phyloP scores from a whole-genome alignment of 768 basidiomycete species.

The Mycena leptocephala region DNA sequence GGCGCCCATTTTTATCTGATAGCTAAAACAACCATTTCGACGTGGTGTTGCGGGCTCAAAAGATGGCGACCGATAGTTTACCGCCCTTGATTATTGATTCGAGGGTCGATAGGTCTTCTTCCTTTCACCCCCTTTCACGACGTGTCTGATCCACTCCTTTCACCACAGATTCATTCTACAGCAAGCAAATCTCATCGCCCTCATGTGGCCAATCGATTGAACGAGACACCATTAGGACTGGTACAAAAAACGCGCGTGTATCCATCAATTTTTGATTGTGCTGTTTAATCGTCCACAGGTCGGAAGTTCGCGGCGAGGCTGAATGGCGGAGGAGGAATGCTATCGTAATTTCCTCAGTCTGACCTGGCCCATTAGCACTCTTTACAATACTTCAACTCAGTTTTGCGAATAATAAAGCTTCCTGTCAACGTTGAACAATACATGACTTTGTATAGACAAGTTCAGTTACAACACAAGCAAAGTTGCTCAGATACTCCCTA shows the following conservation, averaged over 20 bases:
- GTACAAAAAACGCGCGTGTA: neutral
- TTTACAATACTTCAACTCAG: neutral
- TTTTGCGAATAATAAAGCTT: neutral
- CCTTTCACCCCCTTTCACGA: conserved; percentile 8
- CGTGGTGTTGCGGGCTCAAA: conserved; percentile 2
- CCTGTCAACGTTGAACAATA: neutral
- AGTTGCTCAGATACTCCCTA: too few species aligned
- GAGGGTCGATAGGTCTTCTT: conserved; percentile 1
- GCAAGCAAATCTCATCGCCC: conserved; percentile 6
- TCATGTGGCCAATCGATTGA: conserved; percentile 5
- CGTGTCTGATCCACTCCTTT: conserved; percentile 6
- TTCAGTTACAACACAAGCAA: neutral
- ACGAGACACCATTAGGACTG: neutral
- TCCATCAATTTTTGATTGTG: conserved; percentile 5
- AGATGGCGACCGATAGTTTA: conserved; percentile 7
- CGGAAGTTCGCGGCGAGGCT: conserved; percentile 1
- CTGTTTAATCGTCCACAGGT: conserved; percentile 8
- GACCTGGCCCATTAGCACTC: neutral
- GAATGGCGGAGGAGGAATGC: neutral
- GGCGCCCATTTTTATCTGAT: conserved; percentile 8
- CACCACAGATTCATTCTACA: conserved; percentile 10
- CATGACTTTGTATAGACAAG: neutral
- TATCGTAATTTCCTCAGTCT: neutral
- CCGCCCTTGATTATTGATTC: neutral
- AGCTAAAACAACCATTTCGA: conserved; percentile 12